These are phyloP conservation scores for Hypericum androsaemum DNA, from an alignment of 345 rosid genomes.

Conservation along the genomic window DNA sequence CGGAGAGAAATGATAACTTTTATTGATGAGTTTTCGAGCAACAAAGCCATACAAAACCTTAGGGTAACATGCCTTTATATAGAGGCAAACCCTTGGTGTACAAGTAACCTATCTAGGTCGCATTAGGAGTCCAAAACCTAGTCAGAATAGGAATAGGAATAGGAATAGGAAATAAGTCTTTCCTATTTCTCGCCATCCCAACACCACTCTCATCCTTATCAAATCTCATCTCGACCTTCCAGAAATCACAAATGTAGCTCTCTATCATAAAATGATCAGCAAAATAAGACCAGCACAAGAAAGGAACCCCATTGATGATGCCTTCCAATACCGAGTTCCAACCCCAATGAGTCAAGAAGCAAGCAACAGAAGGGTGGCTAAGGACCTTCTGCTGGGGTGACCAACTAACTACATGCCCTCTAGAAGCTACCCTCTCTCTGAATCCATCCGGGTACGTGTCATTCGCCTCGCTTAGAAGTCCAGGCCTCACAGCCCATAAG, in stretches of 20 bases:
- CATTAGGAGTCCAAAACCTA: too few relatives aligned
- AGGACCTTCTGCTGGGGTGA: conserved; percentile 11
- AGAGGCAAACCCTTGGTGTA: too few relatives aligned
- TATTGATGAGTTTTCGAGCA: too few relatives aligned
- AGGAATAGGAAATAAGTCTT: too few relatives aligned
- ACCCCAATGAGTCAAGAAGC: conserved; percentile 11
- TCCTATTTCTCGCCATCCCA: too few relatives aligned
- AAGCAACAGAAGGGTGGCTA: conserved; percentile 7
- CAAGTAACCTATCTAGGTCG: too few relatives aligned
- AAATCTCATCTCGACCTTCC: too few relatives aligned
- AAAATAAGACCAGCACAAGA: conserved; percentile 5
- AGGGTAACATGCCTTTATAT: too few relatives aligned
- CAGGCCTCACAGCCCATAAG: conserved; percentile 8
- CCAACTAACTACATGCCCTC: conserved; percentile 6
- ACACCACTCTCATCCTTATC: too few relatives aligned
- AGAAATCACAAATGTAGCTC: conserved; percentile 2
- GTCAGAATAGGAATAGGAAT: too few relatives aligned
- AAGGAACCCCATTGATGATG: conserved; percentile 6
- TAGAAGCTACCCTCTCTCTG: background rate
- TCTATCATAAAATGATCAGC: conserved; percentile 4
- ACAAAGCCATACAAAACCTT: too few relatives aligned
- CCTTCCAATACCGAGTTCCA: conserved; percentile 8
- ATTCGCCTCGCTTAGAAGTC: background rate
- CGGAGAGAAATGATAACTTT: too few relatives aligned
- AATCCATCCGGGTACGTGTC: background rate